Evolutionary conservation across 192 early-diverging fungal species (phyloP), one percentile per base, ranked within the genome.

Genomic region (Coemansia sp.): DNA sequence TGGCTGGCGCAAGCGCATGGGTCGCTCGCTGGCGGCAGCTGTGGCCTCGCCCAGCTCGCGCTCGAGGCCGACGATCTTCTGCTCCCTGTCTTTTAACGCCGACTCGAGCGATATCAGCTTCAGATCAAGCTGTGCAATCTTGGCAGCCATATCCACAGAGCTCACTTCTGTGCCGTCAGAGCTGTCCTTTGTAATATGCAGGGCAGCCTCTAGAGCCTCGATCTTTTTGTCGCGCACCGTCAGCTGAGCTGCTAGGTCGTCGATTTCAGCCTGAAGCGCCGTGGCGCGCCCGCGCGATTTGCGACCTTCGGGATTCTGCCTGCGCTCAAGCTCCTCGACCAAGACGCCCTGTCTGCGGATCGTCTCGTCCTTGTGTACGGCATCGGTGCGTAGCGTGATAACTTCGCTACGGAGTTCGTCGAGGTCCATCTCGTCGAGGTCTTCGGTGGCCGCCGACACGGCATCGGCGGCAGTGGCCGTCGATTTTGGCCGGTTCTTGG

Each of bases 1-100:
- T n/a, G 78, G 53, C 39, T 81, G 69, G n/a, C 78, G 78, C 62
- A 81, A 62, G 31, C 78, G 78, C 78, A 74, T 81, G 17, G 73
- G 78, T 25, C 78, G 78, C 65, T 81, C 78, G 54, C 58, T 75
- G 7, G 65, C 62, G 0, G 65, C 56, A 36, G 65, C 73, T 35
- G 49, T 36, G 8, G 70, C 66, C 12, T 67, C 70, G 25, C 60
- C 59, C 20, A 81, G 62, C 54, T 71, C 73, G 22, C 62, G 42
- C 53, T 75, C 62, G 14, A 81, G 62, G 0, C 25, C 51, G 4
- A 22, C 35, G 12, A 75, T 29, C 29, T 40, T 40, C 27, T 60
- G 60, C 31, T 69, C 73, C 25, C 65, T 63, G 27, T 68, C 69
- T 29, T 64, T 65, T 14, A 81, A 56, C 3, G 41, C 24, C 9